These are phyloP conservation scores for Erucastrum elatum DNA, from an alignment of 345 rosid species.

Conservation along the genomic window DNA sequence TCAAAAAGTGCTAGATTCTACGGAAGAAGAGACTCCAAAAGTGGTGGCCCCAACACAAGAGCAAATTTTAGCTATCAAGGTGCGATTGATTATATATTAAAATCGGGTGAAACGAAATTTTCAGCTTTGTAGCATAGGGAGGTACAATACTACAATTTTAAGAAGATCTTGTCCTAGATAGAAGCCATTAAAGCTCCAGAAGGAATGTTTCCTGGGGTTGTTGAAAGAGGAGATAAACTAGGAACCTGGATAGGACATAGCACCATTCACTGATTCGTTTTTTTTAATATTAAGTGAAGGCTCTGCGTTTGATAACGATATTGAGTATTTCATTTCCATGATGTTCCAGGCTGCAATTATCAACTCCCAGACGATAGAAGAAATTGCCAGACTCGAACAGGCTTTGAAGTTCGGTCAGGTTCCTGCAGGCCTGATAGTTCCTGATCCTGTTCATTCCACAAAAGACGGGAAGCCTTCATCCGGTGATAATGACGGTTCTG, in stretches of 20 bases:
- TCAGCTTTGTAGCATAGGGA: too few species aligned
- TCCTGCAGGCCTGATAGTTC: conserved; percentile 76
- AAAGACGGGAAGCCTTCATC: conserved; percentile 43
- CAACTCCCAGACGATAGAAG: conserved; percentile 98
- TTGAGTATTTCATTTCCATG: conserved; percentile 25
- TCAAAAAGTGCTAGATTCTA: conserved; percentile 51
- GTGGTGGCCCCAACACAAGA: conserved; percentile 91
- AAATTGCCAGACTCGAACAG: conserved; percentile 98
- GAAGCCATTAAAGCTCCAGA: too few species aligned
- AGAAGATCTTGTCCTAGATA: too few species aligned
- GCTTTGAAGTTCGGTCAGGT: conserved; percentile 91
- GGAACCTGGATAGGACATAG: too few species aligned
- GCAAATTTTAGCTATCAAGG: conserved; percentile 96
- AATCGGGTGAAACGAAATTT: too few species aligned
- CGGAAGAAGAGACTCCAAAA: conserved; percentile 63
- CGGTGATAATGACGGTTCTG: conserved; percentile 16
- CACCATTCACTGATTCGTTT: neutral
- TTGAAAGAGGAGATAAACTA: too few species aligned
- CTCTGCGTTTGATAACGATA: conserved; percentile 21
- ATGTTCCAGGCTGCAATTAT: conserved; percentile 92
- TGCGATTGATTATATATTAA: conserved; percentile 26
- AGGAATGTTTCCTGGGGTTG: too few species aligned
- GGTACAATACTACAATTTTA: too few species aligned
- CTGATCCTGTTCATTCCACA: conserved; percentile 35
- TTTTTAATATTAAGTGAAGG: neutral